Conservation (phyloP, 2,329 filamentous ascomycete species). For the Stemphylium vesicarium region DNA sequence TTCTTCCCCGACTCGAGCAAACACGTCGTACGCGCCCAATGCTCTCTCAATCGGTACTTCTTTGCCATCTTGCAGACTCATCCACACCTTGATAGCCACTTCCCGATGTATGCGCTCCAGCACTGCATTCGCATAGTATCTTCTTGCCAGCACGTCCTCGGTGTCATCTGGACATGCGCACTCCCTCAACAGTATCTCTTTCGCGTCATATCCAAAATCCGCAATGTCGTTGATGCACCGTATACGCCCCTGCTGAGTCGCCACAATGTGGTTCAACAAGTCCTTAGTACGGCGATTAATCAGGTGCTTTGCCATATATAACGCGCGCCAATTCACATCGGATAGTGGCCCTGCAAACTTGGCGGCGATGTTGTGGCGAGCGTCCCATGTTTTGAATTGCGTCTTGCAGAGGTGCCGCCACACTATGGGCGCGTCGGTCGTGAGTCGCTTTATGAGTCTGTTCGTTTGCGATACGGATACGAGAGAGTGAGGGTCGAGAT, state of each 20-base stretch:
- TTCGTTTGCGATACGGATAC: conserved; percentile 65
- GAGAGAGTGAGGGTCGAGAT: conserved; percentile 60
- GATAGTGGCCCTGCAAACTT: conserved; percentile 55
- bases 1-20: conserved; percentile 74
- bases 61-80: conserved; percentile 59
- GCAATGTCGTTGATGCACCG: conserved; percentile 74
- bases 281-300: conserved; percentile 44
- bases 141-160: conserved; percentile 78
- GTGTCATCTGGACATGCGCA: conserved; percentile 63
- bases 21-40: conserved; percentile 86
- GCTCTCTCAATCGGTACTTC: conserved; percentile 72
- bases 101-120: conserved; percentile 82
- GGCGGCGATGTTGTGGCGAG: conserved; percentile 44
- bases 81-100: conserved; percentile 81
- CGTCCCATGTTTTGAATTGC: conserved; percentile 77
- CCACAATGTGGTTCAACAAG: conserved; percentile 70
- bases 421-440: conserved; percentile 73
- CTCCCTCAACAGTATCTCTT: conserved; percentile 79
- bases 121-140: conserved; percentile 75
- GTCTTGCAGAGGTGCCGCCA: conserved; percentile 78
- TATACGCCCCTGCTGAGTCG: conserved; percentile 72
- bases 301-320: conserved; percentile 47
- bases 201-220: conserved; percentile 80
- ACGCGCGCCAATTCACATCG: conserved; percentile 73
- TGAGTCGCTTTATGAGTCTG: conserved; percentile 68